phyloP scores from a whole-genome alignment of 208 protist genomes.

The Porcisia deanei region DNA sequence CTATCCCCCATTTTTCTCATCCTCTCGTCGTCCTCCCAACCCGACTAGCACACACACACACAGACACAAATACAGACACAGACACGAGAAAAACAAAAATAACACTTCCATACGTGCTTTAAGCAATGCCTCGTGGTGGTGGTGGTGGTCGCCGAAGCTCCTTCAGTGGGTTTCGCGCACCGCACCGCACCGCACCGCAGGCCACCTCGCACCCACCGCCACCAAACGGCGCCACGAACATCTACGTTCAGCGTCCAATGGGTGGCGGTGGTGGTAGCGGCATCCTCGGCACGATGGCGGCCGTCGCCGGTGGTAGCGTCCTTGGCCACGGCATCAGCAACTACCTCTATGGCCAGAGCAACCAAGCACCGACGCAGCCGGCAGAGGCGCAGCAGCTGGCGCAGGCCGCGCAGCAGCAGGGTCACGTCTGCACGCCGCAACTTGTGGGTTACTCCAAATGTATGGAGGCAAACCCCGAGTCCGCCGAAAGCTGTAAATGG shows the following conservation, averaged over 20 bases:
- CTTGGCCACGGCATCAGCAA: constrained; percentile 88
- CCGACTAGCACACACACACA: too few species aligned
- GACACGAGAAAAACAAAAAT: background rate
- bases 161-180: background rate
- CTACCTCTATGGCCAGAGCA: constrained; percentile 75
- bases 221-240: constrained; percentile 63
- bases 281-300: constrained; percentile 84
- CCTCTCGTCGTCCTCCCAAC: too few species aligned
- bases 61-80: background rate
- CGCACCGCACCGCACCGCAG: background rate
- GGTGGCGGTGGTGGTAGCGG: constrained; percentile 55
- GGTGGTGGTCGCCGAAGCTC: background rate
- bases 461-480: constrained; percentile 68
- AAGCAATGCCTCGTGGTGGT: background rate
- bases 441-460: constrained; percentile 83
- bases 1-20: too few species aligned
- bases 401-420: constrained; percentile 53
- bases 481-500: constrained; percentile 80
- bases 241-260: constrained; percentile 66
- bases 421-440: constrained; percentile 66
- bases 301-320: constrained; percentile 83
- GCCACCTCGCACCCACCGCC: background rate
- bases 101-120: background rate
- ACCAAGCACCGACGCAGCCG: constrained; percentile 73
- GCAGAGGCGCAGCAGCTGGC: constrained; percentile 84